Evolutionary conservation across 2,329 filamentous ascomycete genomes (phyloP), one percentile per base, ranked within the genome.

Genomic region (Ophiostoma quercus): DNA sequence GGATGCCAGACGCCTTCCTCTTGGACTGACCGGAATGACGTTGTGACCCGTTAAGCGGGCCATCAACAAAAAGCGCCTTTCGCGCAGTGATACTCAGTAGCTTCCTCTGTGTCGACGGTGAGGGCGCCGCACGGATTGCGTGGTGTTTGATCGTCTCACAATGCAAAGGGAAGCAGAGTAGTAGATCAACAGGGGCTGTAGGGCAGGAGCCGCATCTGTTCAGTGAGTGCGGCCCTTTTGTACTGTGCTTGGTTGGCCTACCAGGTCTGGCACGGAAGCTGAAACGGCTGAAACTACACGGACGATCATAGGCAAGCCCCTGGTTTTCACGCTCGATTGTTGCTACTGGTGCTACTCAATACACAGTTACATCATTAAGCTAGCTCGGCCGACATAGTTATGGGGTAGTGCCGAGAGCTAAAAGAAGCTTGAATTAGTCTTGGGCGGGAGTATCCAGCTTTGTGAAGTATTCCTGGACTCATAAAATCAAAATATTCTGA

Each of bases 271-370:
- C 39, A 47, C 29, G 65, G 32, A 19, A 29, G 68, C 51, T 72
- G 71, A 72, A 72, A 72, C 71, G 41, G 71, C 70, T 72, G 69
- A 71, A 72, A 72, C 69, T 22, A 34, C 43, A 39, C 51, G 57
- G 47, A 22, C 47, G 70, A 51, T 69, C 69, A 41, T 47, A 62
- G 68, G 39, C 22, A 41, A 9, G 65, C 57, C 68, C 68, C 68
- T 51, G 6, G 14, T 43, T 37, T 68, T 60, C 32, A 25, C 57
- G 57, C 16, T 14, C 16, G 12, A 1, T 47, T 47, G 41, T 19
- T 16, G 14, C 41, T 5, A 19, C 16, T 47, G 6, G 2, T 19
- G 6, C 16, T 47, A 51, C 2, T n/a, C 43, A 19, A 19, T 51
- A 51, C 1, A 8, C 6, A 51, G 16, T 6, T 41, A 41, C 39